phyloP scores from a whole-genome alignment of 1,139 yeast species.

The Kodamaea sp. region DNA sequence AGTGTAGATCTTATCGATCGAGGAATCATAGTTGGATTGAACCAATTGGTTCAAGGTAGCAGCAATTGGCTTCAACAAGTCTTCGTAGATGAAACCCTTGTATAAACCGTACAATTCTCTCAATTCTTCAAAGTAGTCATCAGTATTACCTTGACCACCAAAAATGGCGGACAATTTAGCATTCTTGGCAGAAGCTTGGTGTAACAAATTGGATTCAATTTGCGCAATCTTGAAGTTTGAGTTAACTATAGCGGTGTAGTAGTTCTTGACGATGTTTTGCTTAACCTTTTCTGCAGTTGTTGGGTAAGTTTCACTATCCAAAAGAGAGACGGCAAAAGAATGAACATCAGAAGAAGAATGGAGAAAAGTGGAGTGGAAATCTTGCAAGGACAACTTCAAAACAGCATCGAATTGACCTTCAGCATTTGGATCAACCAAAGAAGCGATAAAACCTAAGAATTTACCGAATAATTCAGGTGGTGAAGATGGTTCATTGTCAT shows the following conservation, averaged over 20 bases:
- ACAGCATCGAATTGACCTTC: conserved; percentile 64
- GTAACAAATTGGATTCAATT: conserved; percentile 49
- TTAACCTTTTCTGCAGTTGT: conserved; percentile 71
- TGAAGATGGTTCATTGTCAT: conserved; percentile 85
- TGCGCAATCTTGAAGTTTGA: conserved; percentile 27
- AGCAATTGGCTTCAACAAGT: conserved; percentile 69
- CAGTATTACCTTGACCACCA: conserved; percentile 99
- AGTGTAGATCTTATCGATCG: conserved; percentile 72
- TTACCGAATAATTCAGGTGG: conserved; percentile 83
- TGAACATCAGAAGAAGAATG: conserved; percentile 73
- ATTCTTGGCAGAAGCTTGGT: conserved; percentile 37
- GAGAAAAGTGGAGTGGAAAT: conserved; percentile 79
- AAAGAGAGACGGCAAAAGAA: conserved; percentile 73
- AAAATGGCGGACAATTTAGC: conserved; percentile 79
- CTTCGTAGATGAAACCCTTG: conserved; percentile 62
- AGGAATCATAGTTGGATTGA: conserved; percentile 53
- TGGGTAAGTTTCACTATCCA: conserved; percentile 42
- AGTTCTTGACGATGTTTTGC: conserved; percentile 63
- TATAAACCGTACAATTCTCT: conserved; percentile 79
- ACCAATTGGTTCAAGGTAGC: conserved; percentile 65
- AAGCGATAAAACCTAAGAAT: conserved; percentile 77
- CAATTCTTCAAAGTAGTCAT: conserved; percentile 95
- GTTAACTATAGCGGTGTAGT: conserved; percentile 62
- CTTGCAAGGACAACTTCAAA: conserved; percentile 64
- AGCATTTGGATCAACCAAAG: conserved; percentile 46